Evolutionary conservation across 768 basidiomycete genomes (phyloP).

Genomic region (Rhizopogon salebrosus): DNA sequence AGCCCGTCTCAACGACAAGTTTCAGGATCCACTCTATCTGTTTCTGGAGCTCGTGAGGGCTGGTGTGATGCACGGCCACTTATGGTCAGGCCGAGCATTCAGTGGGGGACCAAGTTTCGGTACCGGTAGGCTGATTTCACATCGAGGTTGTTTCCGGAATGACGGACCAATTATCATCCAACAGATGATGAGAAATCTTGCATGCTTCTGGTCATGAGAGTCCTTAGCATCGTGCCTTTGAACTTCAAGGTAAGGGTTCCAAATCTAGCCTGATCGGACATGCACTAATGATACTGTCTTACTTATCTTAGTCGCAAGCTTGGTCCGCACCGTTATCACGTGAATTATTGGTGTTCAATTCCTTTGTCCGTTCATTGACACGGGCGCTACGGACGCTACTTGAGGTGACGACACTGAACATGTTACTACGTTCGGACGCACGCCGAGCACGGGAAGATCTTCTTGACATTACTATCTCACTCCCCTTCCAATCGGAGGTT

Average conservation of each 20-base stretch:
- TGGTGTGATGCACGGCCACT: slow-evolving; percentile 93
- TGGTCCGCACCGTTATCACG: slow-evolving; percentile 97
- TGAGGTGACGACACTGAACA: slow-evolving; percentile 89
- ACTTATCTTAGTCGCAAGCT: slow-evolving; percentile 59
- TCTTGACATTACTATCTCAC: slow-evolving; percentile 84
- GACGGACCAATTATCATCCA: slow-evolving; percentile 17
- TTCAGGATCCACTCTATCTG: slow-evolving; percentile 93
- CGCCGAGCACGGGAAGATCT: slow-evolving; percentile 84
- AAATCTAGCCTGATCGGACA: not conserved
- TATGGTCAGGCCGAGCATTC: slow-evolving; percentile 84
- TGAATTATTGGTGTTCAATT: slow-evolving; percentile 96
- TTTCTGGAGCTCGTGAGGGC: slow-evolving; percentile 94
- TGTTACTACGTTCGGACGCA: slow-evolving; percentile 87
- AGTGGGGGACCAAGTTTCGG: slow-evolving; percentile 97
- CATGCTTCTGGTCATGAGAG: slow-evolving; percentile 95
- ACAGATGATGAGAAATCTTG: slow-evolving; percentile 90
- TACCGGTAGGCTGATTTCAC: slow-evolving; percentile 52
- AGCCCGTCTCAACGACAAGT: slow-evolving; percentile 91
- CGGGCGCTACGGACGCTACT: slow-evolving; percentile 85
- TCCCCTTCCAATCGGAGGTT: slow-evolving; percentile 94
- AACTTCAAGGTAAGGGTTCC: slow-evolving; percentile 75
- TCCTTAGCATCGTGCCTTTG: slow-evolving; percentile 90
- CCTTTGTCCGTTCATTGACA: slow-evolving; percentile 88
- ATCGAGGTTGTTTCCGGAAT: slow-evolving; percentile 17
- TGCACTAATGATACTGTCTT: not conserved